A percentile compares a stretch with the other conserved stretches of the same genome.
phyloP scores from a whole-genome alignment of 805 yeast genomes.

The Candida montana region DNA sequence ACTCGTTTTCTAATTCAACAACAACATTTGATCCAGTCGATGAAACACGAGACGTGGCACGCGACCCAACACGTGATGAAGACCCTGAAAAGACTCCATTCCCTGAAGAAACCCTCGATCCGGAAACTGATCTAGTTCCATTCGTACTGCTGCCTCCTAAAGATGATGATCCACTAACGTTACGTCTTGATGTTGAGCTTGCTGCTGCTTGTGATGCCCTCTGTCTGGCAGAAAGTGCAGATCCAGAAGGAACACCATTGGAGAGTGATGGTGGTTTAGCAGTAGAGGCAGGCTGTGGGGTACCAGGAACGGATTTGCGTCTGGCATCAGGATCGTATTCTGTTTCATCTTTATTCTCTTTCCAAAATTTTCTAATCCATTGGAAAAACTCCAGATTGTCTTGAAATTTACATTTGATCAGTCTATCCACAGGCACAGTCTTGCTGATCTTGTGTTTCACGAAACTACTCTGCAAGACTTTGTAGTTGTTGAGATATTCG shows the following conservation, averaged over 20 bases:
- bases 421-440: conserved; percentile 71
- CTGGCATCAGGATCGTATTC: conserved; percentile 66
- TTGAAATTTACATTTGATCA: conserved; percentile 85
- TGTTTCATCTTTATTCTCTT: conserved; percentile 61
- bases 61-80: conserved; percentile 8
- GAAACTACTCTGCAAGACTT: conserved; percentile 79
- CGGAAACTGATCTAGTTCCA: conserved; percentile 5
- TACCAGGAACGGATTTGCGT: conserved; percentile 32
- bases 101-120: conserved; percentile 6
- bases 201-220: conserved; percentile 1
- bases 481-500: conserved; percentile 76
- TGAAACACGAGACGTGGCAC: conserved; percentile 24
- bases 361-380: conserved; percentile 85
- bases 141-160: not conserved
- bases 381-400: conserved; percentile 92
- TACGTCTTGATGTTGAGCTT: conserved; percentile 7
- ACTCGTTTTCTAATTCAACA: conserved; percentile 37
- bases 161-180: conserved; percentile 1
- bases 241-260: not conserved
- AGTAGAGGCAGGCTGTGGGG: conserved; percentile 4
- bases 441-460: conserved; percentile 64
- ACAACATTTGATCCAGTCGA: conserved; percentile 21
- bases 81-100: not conserved
- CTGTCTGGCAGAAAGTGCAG: conserved; percentile 5
- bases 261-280: not conserved